A percentile compares a stretch with the other conserved stretches of the same genome.
Evolutionary conservation across 768 basidiomycete genomes (phyloP).

Genomic region (Hygrocybe punicea): DNA sequence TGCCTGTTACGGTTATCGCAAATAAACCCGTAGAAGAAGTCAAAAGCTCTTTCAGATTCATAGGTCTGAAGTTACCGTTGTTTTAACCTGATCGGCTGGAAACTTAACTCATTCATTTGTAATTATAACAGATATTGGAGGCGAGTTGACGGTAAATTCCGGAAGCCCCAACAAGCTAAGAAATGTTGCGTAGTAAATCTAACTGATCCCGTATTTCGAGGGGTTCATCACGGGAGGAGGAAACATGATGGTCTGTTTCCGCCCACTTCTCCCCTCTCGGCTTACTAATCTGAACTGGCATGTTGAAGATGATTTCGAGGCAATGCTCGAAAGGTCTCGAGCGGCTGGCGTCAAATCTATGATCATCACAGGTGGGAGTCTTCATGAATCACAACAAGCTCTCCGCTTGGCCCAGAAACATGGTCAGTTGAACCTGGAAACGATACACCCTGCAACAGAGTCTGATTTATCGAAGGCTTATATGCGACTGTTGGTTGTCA

Average conservation of each 20-base stretch:
- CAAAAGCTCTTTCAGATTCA: background rate
- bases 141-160: background rate
- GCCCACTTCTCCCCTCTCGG: background rate
- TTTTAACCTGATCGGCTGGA: no score
- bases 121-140: background rate
- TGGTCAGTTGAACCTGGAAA: slow-evolving; percentile 32
- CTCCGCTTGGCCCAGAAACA: slow-evolving; percentile 57
- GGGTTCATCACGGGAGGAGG: slow-evolving; percentile 45
- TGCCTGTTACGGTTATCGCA: slow-evolving; percentile 1
- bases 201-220: slow-evolving; percentile 57
- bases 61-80: background rate
- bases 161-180: background rate
- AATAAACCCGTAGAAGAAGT: background rate
- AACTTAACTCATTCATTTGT: background rate
- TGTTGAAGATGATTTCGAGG: slow-evolving; percentile 56
- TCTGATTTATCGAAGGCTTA: slow-evolving; percentile 39
- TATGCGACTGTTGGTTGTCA: slow-evolving; percentile 79
- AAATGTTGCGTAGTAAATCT: slow-evolving; percentile 21
- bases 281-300: background rate
- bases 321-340: slow-evolving; percentile 53
- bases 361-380: slow-evolving; percentile 73
- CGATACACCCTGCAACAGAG: background rate
- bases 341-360: slow-evolving; percentile 63
- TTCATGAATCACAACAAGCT: slow-evolving; percentile 59
- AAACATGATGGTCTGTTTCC: slow-evolving; percentile 47